phyloP scores from a whole-genome alignment of 2,329 filamentous ascomycete genomes.

The Fusarium xyrophilum region DNA sequence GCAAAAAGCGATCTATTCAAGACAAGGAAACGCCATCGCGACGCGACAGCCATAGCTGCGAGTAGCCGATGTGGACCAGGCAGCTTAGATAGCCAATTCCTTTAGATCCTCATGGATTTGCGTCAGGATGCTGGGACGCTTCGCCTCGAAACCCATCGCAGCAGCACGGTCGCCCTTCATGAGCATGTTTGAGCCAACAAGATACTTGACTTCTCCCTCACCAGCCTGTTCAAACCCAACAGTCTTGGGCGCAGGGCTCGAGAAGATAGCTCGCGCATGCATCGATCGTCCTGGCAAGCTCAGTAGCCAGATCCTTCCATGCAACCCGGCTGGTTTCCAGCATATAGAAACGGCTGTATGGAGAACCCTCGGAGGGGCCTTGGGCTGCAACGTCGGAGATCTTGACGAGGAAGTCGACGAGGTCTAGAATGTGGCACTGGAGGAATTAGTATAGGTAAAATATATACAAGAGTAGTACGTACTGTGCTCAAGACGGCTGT shows the following conservation, averaged over 20 bases:
- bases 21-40: rapidly evolving
- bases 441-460: not conserved
- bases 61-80: rapidly evolving
- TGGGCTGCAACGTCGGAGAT: not conserved
- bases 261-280: not conserved
- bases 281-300: slow-evolving; percentile 4
- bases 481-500: slow-evolving; percentile 2
- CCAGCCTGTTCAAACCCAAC: slow-evolving; percentile 5
- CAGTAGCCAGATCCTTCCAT: slow-evolving; percentile 7
- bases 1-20: not conserved
- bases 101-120: slow-evolving; percentile 7
- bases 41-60: not conserved
- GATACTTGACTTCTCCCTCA: slow-evolving; percentile 8
- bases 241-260: not conserved
- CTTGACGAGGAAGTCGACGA: not conserved
- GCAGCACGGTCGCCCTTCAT: slow-evolving; percentile 12
- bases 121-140: not conserved
- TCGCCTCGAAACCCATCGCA: not conserved
- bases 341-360: slow-evolving; percentile 13
- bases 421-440: not conserved
- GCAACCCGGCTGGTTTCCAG: not conserved
- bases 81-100: not conserved
- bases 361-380: not conserved
- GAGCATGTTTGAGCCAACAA: slow-evolving; percentile 11
- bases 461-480: rapidly evolving